Conservation (phyloP, 768 basidiomycete genomes). For the Suillus paluster region DNA sequence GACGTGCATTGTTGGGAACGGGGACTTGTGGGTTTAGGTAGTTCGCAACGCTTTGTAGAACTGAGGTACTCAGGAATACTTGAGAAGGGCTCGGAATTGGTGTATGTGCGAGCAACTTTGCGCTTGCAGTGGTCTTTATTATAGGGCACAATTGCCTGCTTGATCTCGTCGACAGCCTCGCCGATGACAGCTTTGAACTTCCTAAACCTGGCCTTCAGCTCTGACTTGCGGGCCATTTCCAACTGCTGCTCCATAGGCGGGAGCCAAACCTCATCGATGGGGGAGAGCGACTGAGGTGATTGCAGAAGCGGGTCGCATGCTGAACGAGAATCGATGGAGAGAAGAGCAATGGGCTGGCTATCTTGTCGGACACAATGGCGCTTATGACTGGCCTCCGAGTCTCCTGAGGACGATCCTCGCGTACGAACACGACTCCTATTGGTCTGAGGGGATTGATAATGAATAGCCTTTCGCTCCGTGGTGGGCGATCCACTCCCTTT, state of each 20-base stretch:
- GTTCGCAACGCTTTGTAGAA: not conserved
- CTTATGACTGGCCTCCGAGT: not conserved
- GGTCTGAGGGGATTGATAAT: not conserved
- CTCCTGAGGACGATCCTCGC: not conserved
- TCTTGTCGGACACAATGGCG: constrained; percentile 2
- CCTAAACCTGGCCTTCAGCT: constrained; percentile 1
- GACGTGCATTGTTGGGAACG: not conserved
- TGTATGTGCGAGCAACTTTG: not conserved
- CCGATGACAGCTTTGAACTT: not conserved
- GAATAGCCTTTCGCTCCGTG: not conserved
- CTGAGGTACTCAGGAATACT: not conserved
- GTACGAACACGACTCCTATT: not conserved
- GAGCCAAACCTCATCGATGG: not conserved
- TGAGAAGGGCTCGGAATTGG: not conserved
- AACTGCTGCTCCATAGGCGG: constrained; percentile 2
- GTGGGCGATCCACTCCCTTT: not conserved
- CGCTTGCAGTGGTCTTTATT: not conserved
- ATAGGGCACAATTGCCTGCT: not conserved
- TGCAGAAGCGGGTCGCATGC: not conserved
- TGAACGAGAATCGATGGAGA: not conserved
- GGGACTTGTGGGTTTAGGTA: not conserved
- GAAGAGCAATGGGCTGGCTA: not conserved
- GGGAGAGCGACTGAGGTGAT: not conserved
- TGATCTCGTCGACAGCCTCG: constrained; percentile 1
- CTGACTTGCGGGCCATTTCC: not conserved